Percentiles rank a stretch among this genome's conserved stretches.
These are phyloP conservation scores for Blastocystis sp. DNA, from an alignment of 352 stramenopile species.

Conservation along the genomic window DNA sequence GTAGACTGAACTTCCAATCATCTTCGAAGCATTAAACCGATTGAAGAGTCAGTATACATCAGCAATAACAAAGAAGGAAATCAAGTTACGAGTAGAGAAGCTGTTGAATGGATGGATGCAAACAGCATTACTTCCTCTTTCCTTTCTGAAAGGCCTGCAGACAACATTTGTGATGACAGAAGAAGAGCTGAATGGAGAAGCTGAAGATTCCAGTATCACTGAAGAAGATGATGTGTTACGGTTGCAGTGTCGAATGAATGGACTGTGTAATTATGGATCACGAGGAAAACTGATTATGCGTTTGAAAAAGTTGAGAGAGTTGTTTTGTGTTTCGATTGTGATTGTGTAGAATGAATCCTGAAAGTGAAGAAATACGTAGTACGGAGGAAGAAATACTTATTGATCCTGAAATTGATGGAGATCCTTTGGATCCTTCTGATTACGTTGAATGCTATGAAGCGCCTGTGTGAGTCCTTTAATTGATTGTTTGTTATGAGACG, in stretches of 20 bases:
- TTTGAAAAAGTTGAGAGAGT: constrained; percentile 28
- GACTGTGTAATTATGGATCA: constrained; percentile 40
- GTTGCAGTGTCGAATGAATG: constrained; percentile 42
- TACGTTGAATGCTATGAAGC: constrained; percentile 39
- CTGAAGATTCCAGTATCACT: background rate
- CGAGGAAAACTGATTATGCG: constrained; percentile 30
- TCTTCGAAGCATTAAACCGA: constrained; percentile 21
- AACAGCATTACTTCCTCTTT: background rate
- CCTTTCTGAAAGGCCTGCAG: constrained; percentile 6
- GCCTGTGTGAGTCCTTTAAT: background rate
- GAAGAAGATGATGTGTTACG: constrained; percentile 5
- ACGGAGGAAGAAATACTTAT: background rate
- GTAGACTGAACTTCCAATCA: constrained; percentile 20
- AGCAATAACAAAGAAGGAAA: constrained; percentile 31
- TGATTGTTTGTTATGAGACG: constrained; percentile 7
- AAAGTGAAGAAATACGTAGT: background rate
- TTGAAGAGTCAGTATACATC: background rate
- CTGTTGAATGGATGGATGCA: constrained; percentile 28
- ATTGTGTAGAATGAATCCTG: background rate
- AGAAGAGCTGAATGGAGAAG: background rate
- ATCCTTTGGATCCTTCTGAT: constrained; percentile 17
- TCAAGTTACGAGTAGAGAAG: constrained; percentile 41
- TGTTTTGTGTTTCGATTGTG: background rate
- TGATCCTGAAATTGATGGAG: constrained; percentile 26
- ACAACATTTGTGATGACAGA: constrained; percentile 19